Conservation (phyloP, 257 asterid species). For the Vinca minor region DNA sequence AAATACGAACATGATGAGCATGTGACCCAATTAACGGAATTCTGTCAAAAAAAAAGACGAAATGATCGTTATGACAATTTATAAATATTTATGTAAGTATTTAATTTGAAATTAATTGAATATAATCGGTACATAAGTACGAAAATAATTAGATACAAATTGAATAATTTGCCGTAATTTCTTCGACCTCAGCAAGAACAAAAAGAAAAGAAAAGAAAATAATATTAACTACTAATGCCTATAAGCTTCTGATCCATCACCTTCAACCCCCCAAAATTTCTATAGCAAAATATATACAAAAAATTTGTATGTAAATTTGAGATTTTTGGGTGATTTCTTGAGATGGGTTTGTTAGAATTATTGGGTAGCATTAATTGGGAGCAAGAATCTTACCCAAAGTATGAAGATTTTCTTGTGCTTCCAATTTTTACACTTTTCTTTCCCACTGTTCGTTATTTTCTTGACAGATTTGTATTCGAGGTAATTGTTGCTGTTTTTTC, state of each 20-base stretch:
- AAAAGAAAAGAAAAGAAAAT: too few species aligned
- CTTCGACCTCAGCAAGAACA: neutral
- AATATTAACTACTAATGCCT: neutral
- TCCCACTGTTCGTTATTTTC: slow-evolving; percentile 68
- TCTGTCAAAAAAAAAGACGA: too few species aligned
- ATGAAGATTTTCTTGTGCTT: slow-evolving; percentile 63
- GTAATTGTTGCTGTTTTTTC: slow-evolving; percentile 22
- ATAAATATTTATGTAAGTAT: too few species aligned
- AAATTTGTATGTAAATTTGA: slow-evolving; percentile 11
- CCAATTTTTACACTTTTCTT: slow-evolving; percentile 67
- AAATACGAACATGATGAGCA: too few species aligned
- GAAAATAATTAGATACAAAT: too few species aligned
- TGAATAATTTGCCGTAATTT: too few species aligned
- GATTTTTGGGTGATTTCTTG: slow-evolving; percentile 9
- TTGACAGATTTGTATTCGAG: slow-evolving; percentile 87
- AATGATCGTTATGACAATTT: too few species aligned
- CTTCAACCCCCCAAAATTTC: neutral
- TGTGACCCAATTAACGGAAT: too few species aligned
- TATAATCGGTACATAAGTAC: too few species aligned
- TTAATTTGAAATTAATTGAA: too few species aligned
- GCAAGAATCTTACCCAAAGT: slow-evolving; percentile 70
- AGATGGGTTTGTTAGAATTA: slow-evolving; percentile 52
- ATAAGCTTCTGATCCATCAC: neutral
- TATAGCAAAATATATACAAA: neutral
- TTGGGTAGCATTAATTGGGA: slow-evolving; percentile 53